A percentile compares a stretch with the other conserved stretches of the same genome.
Evolutionary conservation across 164 flowering plant species (phyloP).

Genomic region (Liquidambar formosana): DNA sequence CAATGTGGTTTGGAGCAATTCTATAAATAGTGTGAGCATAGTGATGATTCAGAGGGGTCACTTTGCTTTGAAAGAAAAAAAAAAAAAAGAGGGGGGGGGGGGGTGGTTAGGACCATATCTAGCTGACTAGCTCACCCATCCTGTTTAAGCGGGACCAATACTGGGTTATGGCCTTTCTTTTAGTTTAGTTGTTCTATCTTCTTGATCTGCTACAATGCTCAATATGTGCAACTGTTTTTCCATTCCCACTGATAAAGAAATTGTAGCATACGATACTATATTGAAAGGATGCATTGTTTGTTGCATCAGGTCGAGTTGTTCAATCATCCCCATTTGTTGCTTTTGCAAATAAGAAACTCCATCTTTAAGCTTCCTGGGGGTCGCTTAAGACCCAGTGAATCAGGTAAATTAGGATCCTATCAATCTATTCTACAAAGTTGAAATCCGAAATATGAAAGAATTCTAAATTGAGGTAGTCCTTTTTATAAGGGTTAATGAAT

Average conservation of each 20-base stretch:
- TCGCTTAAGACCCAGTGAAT: slow-evolving; percentile 69
- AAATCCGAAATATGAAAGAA: too few species aligned
- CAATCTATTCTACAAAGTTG: too few species aligned
- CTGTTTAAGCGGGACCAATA: too few species aligned
- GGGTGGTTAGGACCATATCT: too few species aligned
- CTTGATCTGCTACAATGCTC: not conserved
- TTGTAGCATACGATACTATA: not conserved
- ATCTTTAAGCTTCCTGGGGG: slow-evolving; percentile 83
- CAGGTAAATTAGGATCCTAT: slow-evolving; percentile 43
- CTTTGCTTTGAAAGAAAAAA: too few species aligned
- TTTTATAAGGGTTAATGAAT: not conserved
- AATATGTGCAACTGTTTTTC: not conserved
- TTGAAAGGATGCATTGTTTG: not conserved
- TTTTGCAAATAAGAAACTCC: slow-evolving; percentile 71
- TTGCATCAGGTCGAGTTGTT: slow-evolving; percentile 66
- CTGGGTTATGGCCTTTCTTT: too few species aligned
- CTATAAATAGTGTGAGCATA: too few species aligned
- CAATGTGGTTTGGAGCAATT: too few species aligned
- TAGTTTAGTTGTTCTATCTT: not conserved
- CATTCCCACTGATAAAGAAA: not conserved
- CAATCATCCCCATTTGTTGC: slow-evolving; percentile 75
- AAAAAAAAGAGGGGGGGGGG: too few species aligned
- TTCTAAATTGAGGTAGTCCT: not conserved
- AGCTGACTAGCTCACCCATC: too few species aligned
- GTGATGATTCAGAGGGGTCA: too few species aligned